These are phyloP conservation scores for Niveomyces coronatus DNA, from an alignment of 2,329 filamentous ascomycete genomes.

Conservation along the genomic window DNA sequence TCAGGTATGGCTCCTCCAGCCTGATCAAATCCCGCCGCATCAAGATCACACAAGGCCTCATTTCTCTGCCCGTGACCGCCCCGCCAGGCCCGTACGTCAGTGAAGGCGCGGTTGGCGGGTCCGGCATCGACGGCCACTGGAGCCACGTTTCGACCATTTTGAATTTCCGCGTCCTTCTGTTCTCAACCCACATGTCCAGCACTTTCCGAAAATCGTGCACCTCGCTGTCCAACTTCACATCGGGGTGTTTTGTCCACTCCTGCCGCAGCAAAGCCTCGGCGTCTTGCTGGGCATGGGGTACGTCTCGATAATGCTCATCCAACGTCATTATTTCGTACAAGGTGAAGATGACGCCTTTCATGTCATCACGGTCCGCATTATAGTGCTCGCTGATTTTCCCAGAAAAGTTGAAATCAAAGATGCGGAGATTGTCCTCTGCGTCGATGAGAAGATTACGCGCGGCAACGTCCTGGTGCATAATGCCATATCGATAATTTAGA, in stretches of 20 bases:
- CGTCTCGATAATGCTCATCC: constrained; percentile 15
- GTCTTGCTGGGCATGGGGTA: constrained; percentile 18
- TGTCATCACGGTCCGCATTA: constrained; percentile 18
- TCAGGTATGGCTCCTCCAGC: constrained; percentile 3
- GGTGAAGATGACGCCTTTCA: constrained; percentile 27
- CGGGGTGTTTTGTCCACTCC: constrained; percentile 22
- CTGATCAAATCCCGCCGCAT: constrained; percentile 1
- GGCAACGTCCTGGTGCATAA: constrained; percentile 29
- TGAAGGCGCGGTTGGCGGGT: constrained; percentile 7
- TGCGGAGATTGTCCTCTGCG: constrained; percentile 19
- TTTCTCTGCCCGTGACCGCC: constrained; percentile 1
- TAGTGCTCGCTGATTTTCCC: constrained; percentile 17
- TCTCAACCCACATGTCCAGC: constrained; percentile 17
- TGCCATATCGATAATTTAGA: constrained; percentile 26
- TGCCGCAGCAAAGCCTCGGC: constrained; percentile 10
- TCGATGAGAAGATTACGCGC: constrained; percentile 29
- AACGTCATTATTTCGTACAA: constrained; percentile 27
- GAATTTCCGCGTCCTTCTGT: constrained; percentile 8
- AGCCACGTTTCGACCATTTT: constrained; percentile 1
- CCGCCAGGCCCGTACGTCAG: constrained; percentile 2
- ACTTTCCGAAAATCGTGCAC: constrained; percentile 14
- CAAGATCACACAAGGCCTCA: not conserved
- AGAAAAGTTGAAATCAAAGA: constrained; percentile 28
- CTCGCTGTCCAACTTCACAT: constrained; percentile 19
- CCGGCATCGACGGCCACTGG: constrained; percentile 13